These are phyloP conservation scores for Carpinus fangiana DNA, from an alignment of 306 rosid species.

Conservation along the genomic window DNA sequence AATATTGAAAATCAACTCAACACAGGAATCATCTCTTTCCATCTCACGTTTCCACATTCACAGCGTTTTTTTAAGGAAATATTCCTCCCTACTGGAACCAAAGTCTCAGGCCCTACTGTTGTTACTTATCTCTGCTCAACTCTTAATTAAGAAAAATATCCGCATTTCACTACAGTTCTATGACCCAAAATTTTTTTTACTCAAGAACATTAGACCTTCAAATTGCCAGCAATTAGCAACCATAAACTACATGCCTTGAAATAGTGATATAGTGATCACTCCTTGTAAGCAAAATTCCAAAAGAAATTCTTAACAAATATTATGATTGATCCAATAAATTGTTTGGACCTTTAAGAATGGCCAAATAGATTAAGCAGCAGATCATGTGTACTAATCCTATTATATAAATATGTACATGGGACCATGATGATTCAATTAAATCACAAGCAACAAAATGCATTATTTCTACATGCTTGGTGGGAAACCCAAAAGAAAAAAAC, in stretches of 20 bases:
- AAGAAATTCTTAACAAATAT: neutral
- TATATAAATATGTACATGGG: neutral
- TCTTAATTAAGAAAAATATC: neutral
- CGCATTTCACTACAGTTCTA: neutral
- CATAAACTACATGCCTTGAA: neutral
- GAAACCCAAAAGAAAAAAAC: conserved; percentile 10
- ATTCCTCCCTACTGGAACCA: neutral
- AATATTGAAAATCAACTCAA: neutral
- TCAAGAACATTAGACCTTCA: neutral
- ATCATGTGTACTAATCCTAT: neutral
- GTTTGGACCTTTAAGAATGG: neutral
- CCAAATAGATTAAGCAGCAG: neutral
- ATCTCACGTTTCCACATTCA: neutral
- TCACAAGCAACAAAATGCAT: conserved; percentile 19
- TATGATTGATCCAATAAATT: neutral
- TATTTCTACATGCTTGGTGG: conserved; percentile 3
- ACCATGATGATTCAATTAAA: conserved; percentile 4
- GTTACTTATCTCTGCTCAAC: neutral
- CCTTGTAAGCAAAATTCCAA: conserved; percentile 1
- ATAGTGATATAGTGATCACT: neutral
- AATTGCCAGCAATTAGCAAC: neutral
- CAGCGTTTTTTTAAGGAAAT: neutral
- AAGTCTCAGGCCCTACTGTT: neutral
- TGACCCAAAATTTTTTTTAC: neutral
- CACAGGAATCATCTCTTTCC: neutral